Conservation (phyloP, 2,329 filamentous ascomycete species). For the Xylariaceae sp. region DNA sequence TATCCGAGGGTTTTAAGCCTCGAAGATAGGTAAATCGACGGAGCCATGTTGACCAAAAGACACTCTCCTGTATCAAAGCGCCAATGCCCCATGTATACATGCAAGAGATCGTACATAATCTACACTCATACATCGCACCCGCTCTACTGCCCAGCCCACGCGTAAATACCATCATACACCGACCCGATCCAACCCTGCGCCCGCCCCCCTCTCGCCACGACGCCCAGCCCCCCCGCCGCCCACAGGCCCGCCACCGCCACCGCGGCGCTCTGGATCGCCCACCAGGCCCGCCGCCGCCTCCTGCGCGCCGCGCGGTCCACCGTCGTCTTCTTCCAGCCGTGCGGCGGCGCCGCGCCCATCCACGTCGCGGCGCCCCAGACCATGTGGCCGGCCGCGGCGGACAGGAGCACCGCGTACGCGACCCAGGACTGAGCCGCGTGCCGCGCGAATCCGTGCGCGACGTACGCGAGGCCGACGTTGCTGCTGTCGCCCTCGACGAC, state of each 20-base stretch:
- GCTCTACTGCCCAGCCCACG: conserved; percentile 4
- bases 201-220: conserved; percentile 68
- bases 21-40: too few relatives aligned
- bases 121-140: too few relatives aligned
- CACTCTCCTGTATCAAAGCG: too few relatives aligned
- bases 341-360: conserved; percentile 61
- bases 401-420: conserved; percentile 66
- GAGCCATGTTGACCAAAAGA: too few relatives aligned
- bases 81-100: too few relatives aligned
- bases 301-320: conserved; percentile 48
- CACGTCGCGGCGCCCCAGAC: conserved; percentile 84
- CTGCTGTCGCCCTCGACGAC: conserved; percentile 77
- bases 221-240: conserved; percentile 74
- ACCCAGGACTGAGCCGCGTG: conserved; percentile 55
- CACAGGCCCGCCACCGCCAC: conserved; percentile 61
- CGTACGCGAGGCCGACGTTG: conserved; percentile 78
- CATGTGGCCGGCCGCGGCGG: conserved; percentile 68
- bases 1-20: too few relatives aligned
- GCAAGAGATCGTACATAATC: too few relatives aligned
- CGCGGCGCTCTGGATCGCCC: conserved; percentile 64
- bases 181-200: conserved; percentile 75
- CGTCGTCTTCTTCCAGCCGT: conserved; percentile 43
- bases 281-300: conserved; percentile 62
- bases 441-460: conserved; percentile 78
- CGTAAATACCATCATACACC: conserved; percentile 70